Conservation (phyloP, 139 green algal genomes). For the Pleodorina starrii region DNA sequence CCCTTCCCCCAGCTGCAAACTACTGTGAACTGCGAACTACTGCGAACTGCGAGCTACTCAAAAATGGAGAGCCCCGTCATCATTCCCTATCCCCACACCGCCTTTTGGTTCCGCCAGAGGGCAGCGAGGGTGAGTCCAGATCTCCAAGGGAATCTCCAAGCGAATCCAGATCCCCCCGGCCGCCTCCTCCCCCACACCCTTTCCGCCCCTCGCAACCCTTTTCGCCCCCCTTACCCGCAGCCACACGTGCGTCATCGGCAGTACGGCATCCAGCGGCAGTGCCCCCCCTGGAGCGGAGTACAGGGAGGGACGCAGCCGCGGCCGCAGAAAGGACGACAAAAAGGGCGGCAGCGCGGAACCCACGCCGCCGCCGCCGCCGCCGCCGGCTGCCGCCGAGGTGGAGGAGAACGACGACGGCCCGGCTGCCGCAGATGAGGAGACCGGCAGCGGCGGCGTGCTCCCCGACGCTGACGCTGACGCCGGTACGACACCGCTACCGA, state of each 20-base stretch:
- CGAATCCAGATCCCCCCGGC: too few species aligned
- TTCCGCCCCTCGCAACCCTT: too few species aligned
- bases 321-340: slow-evolving; percentile 25
- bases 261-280: slow-evolving; percentile 2
- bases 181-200: too few species aligned
- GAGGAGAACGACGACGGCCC: slow-evolving; percentile 26
- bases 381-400: background rate
- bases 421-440: slow-evolving; percentile 19
- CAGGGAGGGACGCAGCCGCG: slow-evolving; percentile 22
- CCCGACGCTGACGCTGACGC: background rate
- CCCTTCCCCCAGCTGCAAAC: too few species aligned
- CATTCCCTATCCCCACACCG: too few species aligned
- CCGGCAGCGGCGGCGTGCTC: slow-evolving; percentile 7
- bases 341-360: slow-evolving; percentile 17
- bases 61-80: too few species aligned
- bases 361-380: background rate
- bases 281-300: background rate
- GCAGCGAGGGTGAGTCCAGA: too few species aligned
- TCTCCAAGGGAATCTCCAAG: too few species aligned
- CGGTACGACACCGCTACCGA: background rate
- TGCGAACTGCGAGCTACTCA: too few species aligned
- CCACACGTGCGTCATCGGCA: slow-evolving; percentile 35
- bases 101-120: too few species aligned
- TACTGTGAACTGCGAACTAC: too few species aligned
- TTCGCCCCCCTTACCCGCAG: slow-evolving; percentile 24